Evolutionary conservation across 2,329 filamentous ascomycete genomes (phyloP).

Genomic region (Diaporthe velutina): DNA sequence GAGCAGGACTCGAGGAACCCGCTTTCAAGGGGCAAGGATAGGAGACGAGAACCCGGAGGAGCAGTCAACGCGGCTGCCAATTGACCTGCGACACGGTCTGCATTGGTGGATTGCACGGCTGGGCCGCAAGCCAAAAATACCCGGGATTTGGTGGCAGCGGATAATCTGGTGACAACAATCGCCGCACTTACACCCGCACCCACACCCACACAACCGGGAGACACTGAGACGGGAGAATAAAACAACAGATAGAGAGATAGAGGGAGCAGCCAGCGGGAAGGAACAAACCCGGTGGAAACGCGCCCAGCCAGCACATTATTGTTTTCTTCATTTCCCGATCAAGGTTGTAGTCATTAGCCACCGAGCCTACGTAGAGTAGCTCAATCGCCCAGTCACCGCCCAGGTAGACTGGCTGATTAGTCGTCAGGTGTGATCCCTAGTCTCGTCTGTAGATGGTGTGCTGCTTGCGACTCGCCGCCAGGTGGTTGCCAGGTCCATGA

Average conservation of each 20-base stretch:
- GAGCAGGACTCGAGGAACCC: neutral
- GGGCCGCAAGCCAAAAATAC: conserved; percentile 16
- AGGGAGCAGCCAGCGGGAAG: neutral
- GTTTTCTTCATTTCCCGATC: neutral
- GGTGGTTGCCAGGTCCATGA: conserved; percentile 15
- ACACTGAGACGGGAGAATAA: neutral
- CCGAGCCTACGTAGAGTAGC: neutral
- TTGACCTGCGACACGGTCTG: conserved; percentile 6
- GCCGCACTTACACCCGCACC: conserved; percentile 14
- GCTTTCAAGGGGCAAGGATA: conserved; percentile 7
- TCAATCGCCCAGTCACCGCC: neutral
- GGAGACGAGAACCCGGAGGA: neutral
- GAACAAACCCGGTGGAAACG: neutral
- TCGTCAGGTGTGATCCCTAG: conserved; percentile 12
- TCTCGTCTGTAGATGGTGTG: conserved; percentile 9
- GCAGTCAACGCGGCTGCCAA: neutral
- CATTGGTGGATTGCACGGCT: neutral
- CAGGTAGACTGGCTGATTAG: neutral
- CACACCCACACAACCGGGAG: neutral
- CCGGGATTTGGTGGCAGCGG: neutral
- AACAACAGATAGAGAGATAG: neutral
- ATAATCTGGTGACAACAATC: conserved; percentile 12
- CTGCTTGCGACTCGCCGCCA: conserved; percentile 4
- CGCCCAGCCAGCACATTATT: conserved; percentile 1
- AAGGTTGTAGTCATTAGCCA: neutral